Percentiles rank a stretch among this genome's conserved stretches.
phyloP scores from a whole-genome alignment of 805 yeast genomes.

The Starmerella geochares region DNA sequence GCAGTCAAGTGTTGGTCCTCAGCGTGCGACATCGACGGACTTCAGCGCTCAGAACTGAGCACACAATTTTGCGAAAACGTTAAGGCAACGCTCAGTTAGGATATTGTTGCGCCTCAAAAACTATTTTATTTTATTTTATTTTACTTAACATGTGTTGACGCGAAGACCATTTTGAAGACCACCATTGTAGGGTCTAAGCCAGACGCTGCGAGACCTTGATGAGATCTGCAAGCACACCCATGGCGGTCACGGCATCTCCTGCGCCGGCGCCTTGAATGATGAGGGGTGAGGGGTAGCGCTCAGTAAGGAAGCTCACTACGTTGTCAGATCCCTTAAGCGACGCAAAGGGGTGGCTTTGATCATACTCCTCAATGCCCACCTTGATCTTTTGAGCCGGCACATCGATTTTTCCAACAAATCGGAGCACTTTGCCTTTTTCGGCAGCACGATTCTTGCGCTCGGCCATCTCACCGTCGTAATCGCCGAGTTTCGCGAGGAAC shows the following conservation, averaged over 20 bases:
- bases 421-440: constrained; percentile 70
- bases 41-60: not conserved
- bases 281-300: constrained; percentile 86
- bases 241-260: constrained; percentile 66
- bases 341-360: constrained; percentile 87
- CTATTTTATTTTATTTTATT: too few species aligned
- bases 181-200: constrained; percentile 2
- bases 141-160: too few species aligned
- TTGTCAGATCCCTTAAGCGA: constrained; percentile 92
- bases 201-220: constrained; percentile 70
- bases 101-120: too few species aligned
- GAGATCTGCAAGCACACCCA: constrained; percentile 90
- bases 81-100: too few species aligned
- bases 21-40: not conserved
- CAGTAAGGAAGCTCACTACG: constrained; percentile 81
- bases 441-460: constrained; percentile 71
- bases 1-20: not conserved
- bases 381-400: constrained; percentile 42
- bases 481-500: constrained; percentile 69
- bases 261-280: constrained; percentile 96
- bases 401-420: constrained; percentile 90
- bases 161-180: too few species aligned
- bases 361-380: constrained; percentile 84
- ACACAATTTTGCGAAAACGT: too few species aligned
- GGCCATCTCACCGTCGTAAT: constrained; percentile 71